Base-by-base conservation (phyloP, 768 basidiomycete genomes). In the Lentinula detonsa region DNA sequence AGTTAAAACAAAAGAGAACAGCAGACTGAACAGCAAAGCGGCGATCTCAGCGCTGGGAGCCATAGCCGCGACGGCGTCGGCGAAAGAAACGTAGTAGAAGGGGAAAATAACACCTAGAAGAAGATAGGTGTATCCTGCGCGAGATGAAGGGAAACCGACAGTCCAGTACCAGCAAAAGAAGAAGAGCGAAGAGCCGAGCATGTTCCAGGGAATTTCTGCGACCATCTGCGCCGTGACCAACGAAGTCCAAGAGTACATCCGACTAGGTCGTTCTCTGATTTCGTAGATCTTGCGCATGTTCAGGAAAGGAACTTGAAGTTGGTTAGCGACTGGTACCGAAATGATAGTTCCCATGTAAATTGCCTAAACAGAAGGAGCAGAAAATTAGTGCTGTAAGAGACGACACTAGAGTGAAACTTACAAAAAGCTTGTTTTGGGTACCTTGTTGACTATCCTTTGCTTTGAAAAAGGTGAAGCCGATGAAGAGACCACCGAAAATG, bases 151-250 rank as follows among this genome's bases (percentile, higher is more conserved):
- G 66, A 85, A 85, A 0, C 86, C 86, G 54, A 87, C 83, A 4
- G 86, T 85, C 83, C 83, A 88, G 71, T 80, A 89, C 87, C 87
- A 90, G 65, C 80, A 82, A 57, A 86, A 65, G 74, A 82, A 90
- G 72, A 85, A 79, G 11, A 89, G 59, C 0, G 78, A 74, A 1
- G 85, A 83, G 34, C 81, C 81, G 4, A 84, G 7, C 40, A 87
- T 78, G 62, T 86, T 86, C 82, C 83, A 86, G 1, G 85, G 85
- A 0, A 86, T 56, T 63, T 86, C 86, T 4, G 81, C 75, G 8
- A 86, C 64, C 49, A 87, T 73, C 66, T 82, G 81, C 0, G 85
- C 75, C 0, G 82, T 80, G 28, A 85, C 63, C 16, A 86, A 73
- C 0, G 84, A 83, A 0, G 79, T 76, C 87, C 86, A 89, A 60